Percentiles rank a stretch among this genome's conserved stretches.
These are phyloP conservation scores for Zygosaccharomyces lentus DNA, from an alignment of 805 yeast genomes.

Conservation along the genomic window DNA sequence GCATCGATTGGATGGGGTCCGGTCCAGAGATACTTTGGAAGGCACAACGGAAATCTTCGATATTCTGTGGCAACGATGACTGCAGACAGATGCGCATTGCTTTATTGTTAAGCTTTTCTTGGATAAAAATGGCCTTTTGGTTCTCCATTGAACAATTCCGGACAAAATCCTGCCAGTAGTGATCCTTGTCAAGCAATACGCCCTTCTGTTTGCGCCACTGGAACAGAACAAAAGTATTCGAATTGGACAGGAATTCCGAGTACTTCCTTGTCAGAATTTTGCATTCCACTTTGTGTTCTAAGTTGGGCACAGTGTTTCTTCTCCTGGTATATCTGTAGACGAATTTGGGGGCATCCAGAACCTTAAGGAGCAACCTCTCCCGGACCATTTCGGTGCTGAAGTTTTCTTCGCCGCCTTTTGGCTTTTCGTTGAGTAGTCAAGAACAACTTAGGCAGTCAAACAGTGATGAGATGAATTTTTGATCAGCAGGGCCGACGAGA, in stretches of 20 bases:
- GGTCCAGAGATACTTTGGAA: constrained; percentile 9
- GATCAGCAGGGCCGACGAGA: too few species aligned
- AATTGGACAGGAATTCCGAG: constrained; percentile 6
- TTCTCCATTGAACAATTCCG: not conserved
- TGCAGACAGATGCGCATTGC: constrained; percentile 9
- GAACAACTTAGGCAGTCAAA: too few species aligned
- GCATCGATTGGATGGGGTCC: constrained; percentile 4
- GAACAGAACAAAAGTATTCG: constrained; percentile 18
- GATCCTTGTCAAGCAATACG: constrained; percentile 3
- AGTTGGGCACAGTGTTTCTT: not conserved
- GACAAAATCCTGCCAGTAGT: constrained; percentile 14
- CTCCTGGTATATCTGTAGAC: constrained; percentile 6
- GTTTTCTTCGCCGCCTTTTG: not conserved
- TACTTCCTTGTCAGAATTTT: constrained; percentile 8
- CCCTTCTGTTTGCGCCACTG: constrained; percentile 10
- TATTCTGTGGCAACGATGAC: not conserved
- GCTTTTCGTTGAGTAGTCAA: not conserved
- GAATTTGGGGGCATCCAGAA: constrained; percentile 11
- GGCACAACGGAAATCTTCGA: constrained; percentile 9
- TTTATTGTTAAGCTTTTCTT: constrained; percentile 6
- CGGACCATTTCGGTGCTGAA: not conserved
- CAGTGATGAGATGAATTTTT: too few species aligned
- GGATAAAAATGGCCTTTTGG: constrained; percentile 1
- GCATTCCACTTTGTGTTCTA: constrained; percentile 4
- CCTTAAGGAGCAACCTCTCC: not conserved